Conservation (phyloP, 345 rosid genomes). For the Citropsis articulata region DNA sequence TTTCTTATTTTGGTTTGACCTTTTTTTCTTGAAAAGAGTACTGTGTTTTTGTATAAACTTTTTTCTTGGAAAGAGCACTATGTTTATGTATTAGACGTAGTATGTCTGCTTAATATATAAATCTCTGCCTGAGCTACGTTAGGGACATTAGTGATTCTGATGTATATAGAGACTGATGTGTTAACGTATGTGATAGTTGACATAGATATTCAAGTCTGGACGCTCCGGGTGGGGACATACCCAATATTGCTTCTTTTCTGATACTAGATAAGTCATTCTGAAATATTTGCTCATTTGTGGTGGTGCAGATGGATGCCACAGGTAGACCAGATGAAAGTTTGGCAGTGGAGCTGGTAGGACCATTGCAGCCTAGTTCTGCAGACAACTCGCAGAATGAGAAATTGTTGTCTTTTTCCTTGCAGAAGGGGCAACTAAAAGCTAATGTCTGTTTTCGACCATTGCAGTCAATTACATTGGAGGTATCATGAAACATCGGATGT, state of each 20-base stretch:
- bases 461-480: constrained; percentile 91
- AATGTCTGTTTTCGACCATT: constrained; percentile 66
- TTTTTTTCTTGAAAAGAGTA: not conserved
- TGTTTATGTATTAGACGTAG: not conserved
- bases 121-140: not conserved
- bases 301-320: constrained; percentile 72
- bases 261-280: constrained; percentile 8
- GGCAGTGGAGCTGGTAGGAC: constrained; percentile 68
- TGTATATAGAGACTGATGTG: not conserved
- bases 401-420: constrained; percentile 71
- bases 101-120: not conserved
- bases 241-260: constrained; percentile 3
- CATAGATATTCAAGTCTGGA: not conserved
- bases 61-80: not conserved
- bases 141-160: not conserved
- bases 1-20: not conserved
- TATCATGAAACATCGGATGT: constrained; percentile 25
- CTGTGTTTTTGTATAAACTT: not conserved
- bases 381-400: constrained; percentile 69
- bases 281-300: constrained; percentile 21
- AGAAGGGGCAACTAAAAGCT: constrained; percentile 90
- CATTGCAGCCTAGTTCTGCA: constrained; percentile 47
- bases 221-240: constrained; percentile 1
- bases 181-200: not conserved
- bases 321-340: constrained; percentile 97